Conservation (phyloP, 345 rosid genomes). For the Brassica rapa region DNA sequence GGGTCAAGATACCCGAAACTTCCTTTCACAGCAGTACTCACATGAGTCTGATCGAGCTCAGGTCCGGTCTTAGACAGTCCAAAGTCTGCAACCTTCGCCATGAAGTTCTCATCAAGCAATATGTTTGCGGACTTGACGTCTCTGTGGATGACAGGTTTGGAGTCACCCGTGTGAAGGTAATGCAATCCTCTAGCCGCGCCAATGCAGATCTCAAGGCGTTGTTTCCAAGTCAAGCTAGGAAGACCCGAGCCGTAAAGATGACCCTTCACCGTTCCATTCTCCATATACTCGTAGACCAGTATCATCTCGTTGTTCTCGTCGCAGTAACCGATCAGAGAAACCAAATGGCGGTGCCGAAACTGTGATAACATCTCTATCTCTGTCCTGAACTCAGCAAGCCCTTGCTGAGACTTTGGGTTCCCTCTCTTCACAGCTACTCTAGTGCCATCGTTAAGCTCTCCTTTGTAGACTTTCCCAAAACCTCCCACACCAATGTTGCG, state of each 20-base stretch:
- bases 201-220: conserved; percentile 47
- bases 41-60: conserved; percentile 48
- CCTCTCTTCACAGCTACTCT: conserved; percentile 59
- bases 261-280: conserved; percentile 46
- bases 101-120: conserved; percentile 46
- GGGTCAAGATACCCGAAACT: conserved; percentile 53
- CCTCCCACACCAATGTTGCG: conserved; percentile 52
- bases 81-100: conserved; percentile 54
- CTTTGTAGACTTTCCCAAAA: conserved; percentile 57
- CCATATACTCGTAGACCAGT: conserved; percentile 52
- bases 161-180: conserved; percentile 50
- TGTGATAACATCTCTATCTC: conserved; percentile 60
- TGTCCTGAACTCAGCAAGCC: conserved; percentile 53
- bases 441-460: conserved; percentile 48
- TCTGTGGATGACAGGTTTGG: conserved; percentile 48
- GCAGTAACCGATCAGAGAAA: conserved; percentile 57
- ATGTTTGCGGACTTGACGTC: conserved; percentile 53
- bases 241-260: conserved; percentile 46
- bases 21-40: conserved; percentile 51
- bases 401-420: conserved; percentile 55
- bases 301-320: conserved; percentile 57
- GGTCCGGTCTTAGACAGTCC: conserved; percentile 52
- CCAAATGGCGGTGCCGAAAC: conserved; percentile 53
- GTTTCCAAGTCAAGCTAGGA: conserved; percentile 48
- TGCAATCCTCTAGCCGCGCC: conserved; percentile 54